phyloP scores from a whole-genome alignment of 208 protist species.

The Leishmania martiniquensis region DNA sequence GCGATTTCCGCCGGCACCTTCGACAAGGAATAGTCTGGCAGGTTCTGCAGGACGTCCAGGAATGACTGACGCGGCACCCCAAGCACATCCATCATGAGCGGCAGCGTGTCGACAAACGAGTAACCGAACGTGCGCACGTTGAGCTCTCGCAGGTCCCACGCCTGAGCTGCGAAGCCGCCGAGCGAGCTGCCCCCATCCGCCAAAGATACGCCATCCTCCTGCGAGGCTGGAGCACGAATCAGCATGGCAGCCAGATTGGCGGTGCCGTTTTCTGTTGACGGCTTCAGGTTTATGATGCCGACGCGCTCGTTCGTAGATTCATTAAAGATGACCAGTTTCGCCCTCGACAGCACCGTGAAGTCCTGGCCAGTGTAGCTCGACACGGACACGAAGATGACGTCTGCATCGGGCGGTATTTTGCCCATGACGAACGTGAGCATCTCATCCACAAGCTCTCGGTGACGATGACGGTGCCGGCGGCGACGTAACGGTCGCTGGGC shows the following conservation, averaged over 20 bases:
- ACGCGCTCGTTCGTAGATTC: conserved; percentile 68
- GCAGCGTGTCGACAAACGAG: conserved; percentile 84
- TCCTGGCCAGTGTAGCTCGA: conserved; percentile 81
- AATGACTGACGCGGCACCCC: conserved; percentile 47
- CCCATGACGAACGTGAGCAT: conserved; percentile 75
- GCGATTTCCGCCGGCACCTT: conserved; percentile 39
- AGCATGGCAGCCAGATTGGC: conserved; percentile 75
- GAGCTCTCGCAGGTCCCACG: conserved; percentile 81
- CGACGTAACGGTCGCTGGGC: conserved; percentile 5
- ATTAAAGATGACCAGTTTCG: conserved; percentile 61
- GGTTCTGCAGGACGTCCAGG: conserved; percentile 48
- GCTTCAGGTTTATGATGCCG: conserved; percentile 60
- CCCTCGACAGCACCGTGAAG: conserved; percentile 52
- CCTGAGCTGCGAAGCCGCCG: neutral
- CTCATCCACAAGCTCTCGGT: conserved; percentile 74
- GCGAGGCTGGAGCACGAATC: conserved; percentile 40
- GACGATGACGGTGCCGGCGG: conserved; percentile 20
- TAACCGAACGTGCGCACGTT: conserved; percentile 81
- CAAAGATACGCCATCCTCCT: neutral
- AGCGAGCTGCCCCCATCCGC: neutral
- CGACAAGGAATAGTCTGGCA: conserved; percentile 69
- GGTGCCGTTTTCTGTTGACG: conserved; percentile 58
- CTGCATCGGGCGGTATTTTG: conserved; percentile 70
- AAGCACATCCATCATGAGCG: conserved; percentile 70
- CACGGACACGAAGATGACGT: conserved; percentile 74